Conservation (phyloP, 108 stramenopile genomes). For the Cyclotella cryptica region DNA sequence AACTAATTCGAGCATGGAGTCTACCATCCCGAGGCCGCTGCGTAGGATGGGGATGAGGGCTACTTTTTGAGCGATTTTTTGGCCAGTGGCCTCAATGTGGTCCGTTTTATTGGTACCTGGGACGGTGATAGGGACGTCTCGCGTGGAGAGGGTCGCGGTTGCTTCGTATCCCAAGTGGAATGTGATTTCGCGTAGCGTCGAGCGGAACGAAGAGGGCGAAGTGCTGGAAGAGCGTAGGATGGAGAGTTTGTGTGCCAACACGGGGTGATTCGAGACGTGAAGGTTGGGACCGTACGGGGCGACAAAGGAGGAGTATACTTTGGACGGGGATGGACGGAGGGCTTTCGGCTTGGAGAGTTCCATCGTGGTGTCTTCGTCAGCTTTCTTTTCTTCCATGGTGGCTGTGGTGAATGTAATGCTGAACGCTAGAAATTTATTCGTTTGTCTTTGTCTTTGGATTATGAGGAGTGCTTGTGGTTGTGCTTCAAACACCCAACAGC, state of each 20-base stretch:
- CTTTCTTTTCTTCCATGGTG: slow-evolving; percentile 38
- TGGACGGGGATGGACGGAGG: slow-evolving; percentile 22
- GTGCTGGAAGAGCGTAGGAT: slow-evolving; percentile 84
- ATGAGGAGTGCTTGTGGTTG: too few relatives aligned
- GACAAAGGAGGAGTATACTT: slow-evolving; percentile 34
- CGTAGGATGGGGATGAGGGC: slow-evolving; percentile 96
- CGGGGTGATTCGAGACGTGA: slow-evolving; percentile 77
- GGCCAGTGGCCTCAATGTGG: slow-evolving; percentile 66
- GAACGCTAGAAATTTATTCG: not conserved
- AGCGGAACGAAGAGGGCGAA: slow-evolving; percentile 80
- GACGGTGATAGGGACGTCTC: slow-evolving; percentile 71
- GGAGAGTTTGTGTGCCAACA: slow-evolving; percentile 80
- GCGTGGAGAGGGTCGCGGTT: slow-evolving; percentile 78
- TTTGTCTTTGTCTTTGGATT: too few relatives aligned
- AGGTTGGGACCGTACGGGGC: slow-evolving; percentile 60
- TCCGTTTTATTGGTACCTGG: slow-evolving; percentile 48
- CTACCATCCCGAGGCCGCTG: slow-evolving; percentile 95
- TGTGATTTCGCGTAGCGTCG: slow-evolving; percentile 91
- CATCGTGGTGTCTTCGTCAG: slow-evolving; percentile 28
- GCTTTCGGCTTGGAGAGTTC: not conserved
- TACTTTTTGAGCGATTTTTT: slow-evolving; percentile 68
- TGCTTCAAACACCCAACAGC: too few relatives aligned
- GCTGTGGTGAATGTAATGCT: not conserved
- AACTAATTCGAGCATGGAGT: slow-evolving; percentile 94
- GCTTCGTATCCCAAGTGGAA: slow-evolving; percentile 98